phyloP scores from a whole-genome alignment of 2,329 filamentous ascomycete genomes.

The Spiromastix sp. region DNA sequence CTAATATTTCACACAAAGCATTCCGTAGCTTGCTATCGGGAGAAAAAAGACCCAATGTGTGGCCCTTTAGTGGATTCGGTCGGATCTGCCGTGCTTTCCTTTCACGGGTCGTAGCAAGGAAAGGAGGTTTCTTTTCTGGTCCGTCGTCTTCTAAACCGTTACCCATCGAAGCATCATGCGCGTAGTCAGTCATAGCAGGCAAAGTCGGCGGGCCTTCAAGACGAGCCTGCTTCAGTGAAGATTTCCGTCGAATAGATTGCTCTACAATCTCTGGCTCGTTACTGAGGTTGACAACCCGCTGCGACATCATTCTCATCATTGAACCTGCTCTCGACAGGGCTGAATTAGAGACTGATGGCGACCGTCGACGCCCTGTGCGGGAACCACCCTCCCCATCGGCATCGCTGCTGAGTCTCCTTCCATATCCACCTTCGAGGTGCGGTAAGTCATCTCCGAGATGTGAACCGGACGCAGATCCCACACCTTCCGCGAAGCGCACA shows the following conservation, averaged over 20 bases:
- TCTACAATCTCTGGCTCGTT: constrained; percentile 82
- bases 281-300: constrained; percentile 94
- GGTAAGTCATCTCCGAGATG: constrained; percentile 51
- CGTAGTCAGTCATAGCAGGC: constrained; percentile 37
- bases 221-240: constrained; percentile 40
- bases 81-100: constrained; percentile 26
- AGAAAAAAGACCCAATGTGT: constrained; percentile 73
- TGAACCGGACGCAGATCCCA: constrained; percentile 28
- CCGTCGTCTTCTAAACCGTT: constrained; percentile 27
- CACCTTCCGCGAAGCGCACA: constrained; percentile 40
- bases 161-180: constrained; percentile 30
- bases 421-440: constrained; percentile 49
- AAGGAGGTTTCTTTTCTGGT: constrained; percentile 21
- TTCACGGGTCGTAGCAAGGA: constrained; percentile 15
- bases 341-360: constrained; percentile 47
- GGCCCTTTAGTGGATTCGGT: constrained; percentile 74
- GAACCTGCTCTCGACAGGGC: constrained; percentile 61
- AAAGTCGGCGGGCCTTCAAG: constrained; percentile 43
- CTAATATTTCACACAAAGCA: constrained; percentile 69
- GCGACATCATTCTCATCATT: constrained; percentile 79
- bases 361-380: constrained; percentile 1
- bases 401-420: constrained; percentile 47
- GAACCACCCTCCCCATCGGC: constrained; percentile 17
- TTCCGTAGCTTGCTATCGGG: constrained; percentile 65
- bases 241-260: constrained; percentile 53